Evolutionary conservation across 2,329 filamentous ascomycete species (phyloP).

Genomic region (Rhynchosporium secalis): DNA sequence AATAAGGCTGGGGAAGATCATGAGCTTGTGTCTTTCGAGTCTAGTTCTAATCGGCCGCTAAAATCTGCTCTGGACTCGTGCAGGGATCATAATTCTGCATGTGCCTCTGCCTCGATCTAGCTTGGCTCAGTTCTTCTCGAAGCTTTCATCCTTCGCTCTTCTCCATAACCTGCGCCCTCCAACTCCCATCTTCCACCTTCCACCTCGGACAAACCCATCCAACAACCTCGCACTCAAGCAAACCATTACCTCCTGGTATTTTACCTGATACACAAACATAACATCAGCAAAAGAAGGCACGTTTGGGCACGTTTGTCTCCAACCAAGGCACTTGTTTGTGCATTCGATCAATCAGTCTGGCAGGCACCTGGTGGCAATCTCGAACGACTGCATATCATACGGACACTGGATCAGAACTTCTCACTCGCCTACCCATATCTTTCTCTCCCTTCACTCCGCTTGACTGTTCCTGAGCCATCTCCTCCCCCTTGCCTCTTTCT

Average conservation of each 20-base stretch:
- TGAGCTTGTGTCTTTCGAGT: neutral
- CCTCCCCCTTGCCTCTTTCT: conserved; percentile 8
- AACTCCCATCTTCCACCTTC: neutral
- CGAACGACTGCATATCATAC: neutral
- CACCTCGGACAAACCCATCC: neutral
- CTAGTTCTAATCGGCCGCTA: neutral
- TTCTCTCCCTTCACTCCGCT: neutral
- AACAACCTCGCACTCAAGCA: neutral
- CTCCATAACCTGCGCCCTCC: neutral
- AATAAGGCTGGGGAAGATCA: neutral
- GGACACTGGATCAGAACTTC: neutral
- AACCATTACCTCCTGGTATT: neutral
- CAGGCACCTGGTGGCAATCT: neutral
- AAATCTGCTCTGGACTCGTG: neutral
- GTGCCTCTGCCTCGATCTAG: too few relatives aligned
- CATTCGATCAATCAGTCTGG: neutral
- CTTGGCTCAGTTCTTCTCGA: neutral
- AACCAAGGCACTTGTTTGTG: neutral
- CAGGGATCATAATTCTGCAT: neutral
- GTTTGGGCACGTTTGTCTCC: neutral
- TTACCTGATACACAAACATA: neutral
- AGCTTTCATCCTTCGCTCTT: neutral
- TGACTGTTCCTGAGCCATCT: conserved; percentile 11
- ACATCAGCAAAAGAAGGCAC: neutral
- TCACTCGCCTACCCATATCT: neutral